These are phyloP conservation scores for Pugionium cornutum DNA, from an alignment of 345 rosid genomes.

Conservation along the genomic window DNA sequence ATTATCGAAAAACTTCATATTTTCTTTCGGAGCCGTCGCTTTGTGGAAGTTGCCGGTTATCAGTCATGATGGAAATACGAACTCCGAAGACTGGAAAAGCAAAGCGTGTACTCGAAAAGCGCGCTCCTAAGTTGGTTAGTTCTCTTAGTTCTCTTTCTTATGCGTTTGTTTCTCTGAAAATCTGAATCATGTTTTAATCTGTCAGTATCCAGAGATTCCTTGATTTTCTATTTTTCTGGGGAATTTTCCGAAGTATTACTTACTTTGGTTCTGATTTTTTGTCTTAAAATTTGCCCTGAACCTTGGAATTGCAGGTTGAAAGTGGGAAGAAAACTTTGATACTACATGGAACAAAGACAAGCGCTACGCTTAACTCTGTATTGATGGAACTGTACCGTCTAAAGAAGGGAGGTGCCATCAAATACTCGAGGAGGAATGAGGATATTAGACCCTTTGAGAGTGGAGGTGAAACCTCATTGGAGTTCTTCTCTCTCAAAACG, in stretches of 20 bases:
- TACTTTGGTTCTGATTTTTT: constrained; percentile 4
- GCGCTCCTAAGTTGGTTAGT: constrained; percentile 81
- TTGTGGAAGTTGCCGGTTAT: constrained; percentile 17
- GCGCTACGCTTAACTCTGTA: constrained; percentile 62
- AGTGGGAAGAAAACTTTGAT: constrained; percentile 91
- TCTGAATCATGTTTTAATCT: constrained; percentile 15
- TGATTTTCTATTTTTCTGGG: background rate
- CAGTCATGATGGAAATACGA: constrained; percentile 57
- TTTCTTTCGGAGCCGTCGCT: constrained; percentile 27
- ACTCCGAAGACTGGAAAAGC: constrained; percentile 56
- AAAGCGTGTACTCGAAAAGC: constrained; percentile 67
- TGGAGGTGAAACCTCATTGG: constrained; percentile 90
- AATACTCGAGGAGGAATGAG: constrained; percentile 54
- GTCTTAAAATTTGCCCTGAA: background rate
- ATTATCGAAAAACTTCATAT: constrained; percentile 15
- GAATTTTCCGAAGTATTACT: background rate
- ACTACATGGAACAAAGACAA: constrained; percentile 88
- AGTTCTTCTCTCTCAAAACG: constrained; percentile 67
- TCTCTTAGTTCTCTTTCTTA: background rate
- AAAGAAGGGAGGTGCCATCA: constrained; percentile 71
- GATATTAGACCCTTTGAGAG: constrained; percentile 21
- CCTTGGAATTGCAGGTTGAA: constrained; percentile 58
- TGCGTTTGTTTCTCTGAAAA: constrained; percentile 2
- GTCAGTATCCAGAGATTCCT: background rate
- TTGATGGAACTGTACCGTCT: constrained; percentile 68